Base-by-base conservation (phyloP, 2,329 filamentous ascomycete species). In the Pseudogymnoascus sp. region DNA sequence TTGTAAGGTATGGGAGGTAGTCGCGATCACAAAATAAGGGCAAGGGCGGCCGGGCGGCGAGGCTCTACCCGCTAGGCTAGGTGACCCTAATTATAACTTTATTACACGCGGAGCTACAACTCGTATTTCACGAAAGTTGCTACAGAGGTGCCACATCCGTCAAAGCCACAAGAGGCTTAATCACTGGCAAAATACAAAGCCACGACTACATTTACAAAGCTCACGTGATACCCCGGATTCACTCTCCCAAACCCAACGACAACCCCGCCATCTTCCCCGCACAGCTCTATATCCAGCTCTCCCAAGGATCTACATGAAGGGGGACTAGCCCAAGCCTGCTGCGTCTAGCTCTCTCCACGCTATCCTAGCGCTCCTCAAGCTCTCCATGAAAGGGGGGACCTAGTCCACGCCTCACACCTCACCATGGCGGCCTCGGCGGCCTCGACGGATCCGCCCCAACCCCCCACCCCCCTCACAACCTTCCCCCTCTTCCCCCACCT, bases 401-500 rank as follows among this genome's bases (percentile, higher is more conserved):
- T 19, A 6, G 19, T 21, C 5, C 8, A 21, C 16, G 41, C 41
- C 41, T 45, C 41, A 21, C 19, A 45, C 16, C 19, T 45, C 41
- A 45, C 16, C 19, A 45, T 45, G 41, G 16, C 41, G 16, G 16
- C 3, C 41, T n/a, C n/a, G n/a, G n/a, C n/a, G n/a, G 3, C 8
- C 41, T 1, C 8, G 16, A 21, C 41, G 8, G 41, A 3, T 11
- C 41, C 41, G 41, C 3, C 41, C 0, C 41, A 21, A 1, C 60
- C 43, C 4, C 13, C 28, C 11, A 10, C 23, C 8, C 51, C 61
- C 25, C 36, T 34, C 8, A 10, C 57, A 11, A 37, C 62, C 11
- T 69, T 70, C 57, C 43, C 61, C 7, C 51, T 67, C 21, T 68
- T 67, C 31, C 65, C 68, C 34, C 62, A 61, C 41, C 64, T 70